phyloP scores from a whole-genome alignment of 108 stramenopile genomes.

The Cyclotella cryptica region DNA sequence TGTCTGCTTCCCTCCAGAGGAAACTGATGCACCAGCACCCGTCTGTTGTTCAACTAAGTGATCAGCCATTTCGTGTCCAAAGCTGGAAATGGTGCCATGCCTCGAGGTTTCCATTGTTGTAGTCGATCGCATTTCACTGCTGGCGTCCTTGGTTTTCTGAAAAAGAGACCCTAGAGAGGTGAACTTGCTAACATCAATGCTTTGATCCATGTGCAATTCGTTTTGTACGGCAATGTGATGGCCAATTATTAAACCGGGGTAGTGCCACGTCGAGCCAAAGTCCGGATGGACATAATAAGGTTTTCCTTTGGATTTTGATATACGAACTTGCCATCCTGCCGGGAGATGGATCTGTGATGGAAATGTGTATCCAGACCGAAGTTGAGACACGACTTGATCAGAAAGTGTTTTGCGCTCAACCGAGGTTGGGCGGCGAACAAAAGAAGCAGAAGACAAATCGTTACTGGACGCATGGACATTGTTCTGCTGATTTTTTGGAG shows the following conservation, averaged over 20 bases:
- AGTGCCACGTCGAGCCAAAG: constrained; percentile 72
- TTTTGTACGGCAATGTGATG: constrained; percentile 20
- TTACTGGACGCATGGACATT: neutral
- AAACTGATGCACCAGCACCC: neutral
- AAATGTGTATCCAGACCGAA: constrained; percentile 1
- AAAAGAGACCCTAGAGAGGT: neutral
- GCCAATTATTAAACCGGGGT: constrained; percentile 61
- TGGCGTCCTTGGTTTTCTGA: neutral
- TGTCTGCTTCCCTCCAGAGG: neutral
- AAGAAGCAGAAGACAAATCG: neutral
- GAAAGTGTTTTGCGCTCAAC: constrained; percentile 4
- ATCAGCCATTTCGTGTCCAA: neutral
- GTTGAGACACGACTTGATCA: neutral
- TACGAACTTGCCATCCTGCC: constrained; percentile 71
- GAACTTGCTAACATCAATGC: constrained; percentile 3
- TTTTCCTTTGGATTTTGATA: constrained; percentile 66
- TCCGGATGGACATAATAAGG: constrained; percentile 83
- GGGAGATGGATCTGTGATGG: constrained; percentile 57
- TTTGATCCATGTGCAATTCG: neutral
- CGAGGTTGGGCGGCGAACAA: constrained; percentile 1
- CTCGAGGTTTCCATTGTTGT: neutral
- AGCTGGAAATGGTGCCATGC: neutral
- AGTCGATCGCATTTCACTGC: neutral
- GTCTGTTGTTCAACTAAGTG: neutral
- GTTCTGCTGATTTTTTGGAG: neutral